Evolutionary conservation across 2,329 filamentous ascomycete species (phyloP).

Genomic region (Beauveria sp.): DNA sequence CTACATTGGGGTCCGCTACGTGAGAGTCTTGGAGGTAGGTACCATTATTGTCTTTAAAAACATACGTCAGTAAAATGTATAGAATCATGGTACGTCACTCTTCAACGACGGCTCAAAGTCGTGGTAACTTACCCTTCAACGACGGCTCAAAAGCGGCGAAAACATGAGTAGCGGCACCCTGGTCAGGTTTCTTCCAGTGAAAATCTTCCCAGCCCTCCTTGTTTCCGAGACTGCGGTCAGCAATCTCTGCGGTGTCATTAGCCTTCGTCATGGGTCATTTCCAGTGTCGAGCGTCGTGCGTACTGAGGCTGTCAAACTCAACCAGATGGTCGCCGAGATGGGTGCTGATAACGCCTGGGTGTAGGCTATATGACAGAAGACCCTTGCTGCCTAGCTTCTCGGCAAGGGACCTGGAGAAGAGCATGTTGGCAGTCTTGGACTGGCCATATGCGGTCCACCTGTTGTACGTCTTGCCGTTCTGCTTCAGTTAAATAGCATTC

Average conservation of each 20-base stretch:
- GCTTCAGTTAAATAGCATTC: background rate
- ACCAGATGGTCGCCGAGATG: background rate
- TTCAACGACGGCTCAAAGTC: background rate
- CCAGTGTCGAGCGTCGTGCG: background rate
- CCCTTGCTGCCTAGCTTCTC: constrained; percentile 15
- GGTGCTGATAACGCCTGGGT: constrained; percentile 17
- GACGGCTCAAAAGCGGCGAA: constrained; percentile 31
- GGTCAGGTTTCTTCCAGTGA: constrained; percentile 18
- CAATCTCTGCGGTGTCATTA: constrained; percentile 5
- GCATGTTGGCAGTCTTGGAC: constrained; percentile 23
- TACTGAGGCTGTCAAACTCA: background rate
- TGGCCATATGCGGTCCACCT: constrained; percentile 21
- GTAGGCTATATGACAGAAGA: constrained; percentile 19
- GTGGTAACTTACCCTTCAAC: constrained; percentile 18
- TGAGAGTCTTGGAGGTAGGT: constrained; percentile 26
- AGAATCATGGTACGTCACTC: background rate
- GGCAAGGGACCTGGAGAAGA: constrained; percentile 15
- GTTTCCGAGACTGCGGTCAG: constrained; percentile 19
- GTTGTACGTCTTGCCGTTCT: constrained; percentile 7
- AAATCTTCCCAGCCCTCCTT: constrained; percentile 17
- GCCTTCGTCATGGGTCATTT: background rate
- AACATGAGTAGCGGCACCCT: constrained; percentile 27
- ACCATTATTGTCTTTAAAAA: constrained; percentile 23
- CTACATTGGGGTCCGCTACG: constrained; percentile 22
- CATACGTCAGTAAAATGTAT: background rate